phyloP scores from a whole-genome alignment of 2,329 filamentous ascomycete species.

The Pseudofabraea citricarpa region DNA sequence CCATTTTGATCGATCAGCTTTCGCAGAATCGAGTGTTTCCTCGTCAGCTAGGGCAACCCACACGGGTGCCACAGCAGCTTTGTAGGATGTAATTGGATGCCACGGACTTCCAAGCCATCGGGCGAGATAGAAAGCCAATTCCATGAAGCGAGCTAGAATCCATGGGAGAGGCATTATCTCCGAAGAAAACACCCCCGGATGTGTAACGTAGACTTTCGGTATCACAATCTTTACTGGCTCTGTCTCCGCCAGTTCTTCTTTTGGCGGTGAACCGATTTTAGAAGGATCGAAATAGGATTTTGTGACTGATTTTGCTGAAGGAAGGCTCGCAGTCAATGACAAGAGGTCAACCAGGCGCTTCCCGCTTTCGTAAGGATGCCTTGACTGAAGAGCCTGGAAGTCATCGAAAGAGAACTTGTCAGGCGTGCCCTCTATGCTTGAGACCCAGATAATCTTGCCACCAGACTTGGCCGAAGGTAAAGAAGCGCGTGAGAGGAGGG shows the following conservation, averaged over 20 bases:
- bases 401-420: slow-evolving; percentile 58
- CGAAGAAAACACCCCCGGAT: slow-evolving; percentile 84
- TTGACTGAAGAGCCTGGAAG: slow-evolving; percentile 64
- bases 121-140: slow-evolving; percentile 61
- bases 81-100: slow-evolving; percentile 75
- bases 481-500: slow-evolving; percentile 50
- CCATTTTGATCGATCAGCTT: slow-evolving; percentile 71
- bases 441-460: slow-evolving; percentile 73
- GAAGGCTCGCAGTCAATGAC: slow-evolving; percentile 66
- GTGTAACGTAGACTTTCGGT: slow-evolving; percentile 70
- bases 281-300: slow-evolving; percentile 47
- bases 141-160: slow-evolving; percentile 67
- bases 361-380: slow-evolving; percentile 71
- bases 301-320: slow-evolving; percentile 54
- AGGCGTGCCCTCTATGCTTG: slow-evolving; percentile 66
- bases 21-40: slow-evolving; percentile 52
- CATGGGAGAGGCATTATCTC: slow-evolving; percentile 71
- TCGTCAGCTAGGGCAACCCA: slow-evolving; percentile 72
- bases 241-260: slow-evolving; percentile 17
- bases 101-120: slow-evolving; percentile 82
- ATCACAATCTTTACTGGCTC: slow-evolving; percentile 18
- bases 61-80: slow-evolving; percentile 68
- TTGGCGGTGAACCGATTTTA: slow-evolving; percentile 18
- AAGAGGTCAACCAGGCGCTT: slow-evolving; percentile 87
- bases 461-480: slow-evolving; percentile 16